phyloP scores from a whole-genome alignment of 176 grass and related monocot species.

The Pharus latifolius region DNA sequence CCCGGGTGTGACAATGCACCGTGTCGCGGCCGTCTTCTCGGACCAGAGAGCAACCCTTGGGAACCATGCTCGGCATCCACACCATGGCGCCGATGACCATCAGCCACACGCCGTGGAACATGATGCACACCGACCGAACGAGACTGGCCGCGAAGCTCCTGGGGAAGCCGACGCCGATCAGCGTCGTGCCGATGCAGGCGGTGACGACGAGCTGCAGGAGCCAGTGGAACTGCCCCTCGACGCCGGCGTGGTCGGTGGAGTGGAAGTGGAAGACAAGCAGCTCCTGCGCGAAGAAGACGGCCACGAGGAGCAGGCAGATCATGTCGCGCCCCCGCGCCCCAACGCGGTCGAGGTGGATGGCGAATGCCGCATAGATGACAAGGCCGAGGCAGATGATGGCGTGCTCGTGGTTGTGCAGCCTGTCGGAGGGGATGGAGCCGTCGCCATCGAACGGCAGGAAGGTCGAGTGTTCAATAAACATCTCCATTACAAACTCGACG shows the following conservation, averaged over 20 bases:
- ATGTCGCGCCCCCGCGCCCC: background rate
- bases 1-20: constrained; percentile 33
- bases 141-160: constrained; percentile 48
- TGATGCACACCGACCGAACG: constrained; percentile 43
- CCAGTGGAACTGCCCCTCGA: constrained; percentile 80
- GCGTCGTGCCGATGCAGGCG: constrained; percentile 34
- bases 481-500: constrained; percentile 36
- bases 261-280: constrained; percentile 61
- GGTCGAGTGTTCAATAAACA: constrained; percentile 43
- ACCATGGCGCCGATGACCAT: constrained; percentile 53
- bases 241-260: constrained; percentile 53
- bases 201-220: constrained; percentile 54
- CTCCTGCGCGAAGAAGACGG: constrained; percentile 48
- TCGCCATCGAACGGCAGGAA: constrained; percentile 51
- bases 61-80: constrained; percentile 40
- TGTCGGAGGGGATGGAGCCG: constrained; percentile 47
- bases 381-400: constrained; percentile 44
- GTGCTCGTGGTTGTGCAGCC: constrained; percentile 72
- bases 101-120: constrained; percentile 66
- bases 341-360: constrained; percentile 48
- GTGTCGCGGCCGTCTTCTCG: constrained; percentile 45
- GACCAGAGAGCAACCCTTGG: constrained; percentile 44
- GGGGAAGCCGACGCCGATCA: constrained; percentile 38
- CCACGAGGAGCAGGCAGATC: constrained; percentile 31
- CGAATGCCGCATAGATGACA: constrained; percentile 34